Percentiles rank a stretch among this genome's conserved stretches.
These are phyloP conservation scores for Backusella liffmaniae DNA, from an alignment of 192 early-diverging fungal species.

Conservation along the genomic window DNA sequence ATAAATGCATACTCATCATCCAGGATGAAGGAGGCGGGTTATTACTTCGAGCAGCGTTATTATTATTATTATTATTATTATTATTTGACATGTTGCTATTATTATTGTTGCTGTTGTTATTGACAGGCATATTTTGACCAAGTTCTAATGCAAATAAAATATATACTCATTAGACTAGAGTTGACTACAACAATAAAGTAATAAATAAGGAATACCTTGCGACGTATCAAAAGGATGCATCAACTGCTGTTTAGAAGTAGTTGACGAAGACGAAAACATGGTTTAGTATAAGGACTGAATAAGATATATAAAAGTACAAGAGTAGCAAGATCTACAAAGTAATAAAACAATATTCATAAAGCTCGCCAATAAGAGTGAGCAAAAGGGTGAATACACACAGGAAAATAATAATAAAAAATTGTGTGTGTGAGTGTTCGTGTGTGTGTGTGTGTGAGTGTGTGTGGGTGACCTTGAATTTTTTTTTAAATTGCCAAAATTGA, in stretches of 20 bases:
- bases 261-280: not conserved
- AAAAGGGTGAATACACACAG: not conserved
- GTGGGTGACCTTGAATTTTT: not conserved
- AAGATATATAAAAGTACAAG: not conserved
- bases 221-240: constrained; percentile 1
- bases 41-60: not conserved
- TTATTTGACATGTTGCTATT: not conserved
- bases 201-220: not conserved
- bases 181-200: not conserved
- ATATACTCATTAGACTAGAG: not conserved
- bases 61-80: not conserved
- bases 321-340: not conserved
- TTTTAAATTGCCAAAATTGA: not conserved
- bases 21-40: not conserved
- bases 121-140: not conserved
- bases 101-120: not conserved
- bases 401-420: not conserved
- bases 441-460: not conserved
- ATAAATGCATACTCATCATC: not conserved
- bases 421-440: not conserved
- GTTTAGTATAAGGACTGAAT: not conserved
- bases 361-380: not conserved
- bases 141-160: not conserved
- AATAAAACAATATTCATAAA: not conserved
- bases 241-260: constrained; percentile 5